Conservation (phyloP, 257 asterid genomes). For the Solanum sejunctum region DNA sequence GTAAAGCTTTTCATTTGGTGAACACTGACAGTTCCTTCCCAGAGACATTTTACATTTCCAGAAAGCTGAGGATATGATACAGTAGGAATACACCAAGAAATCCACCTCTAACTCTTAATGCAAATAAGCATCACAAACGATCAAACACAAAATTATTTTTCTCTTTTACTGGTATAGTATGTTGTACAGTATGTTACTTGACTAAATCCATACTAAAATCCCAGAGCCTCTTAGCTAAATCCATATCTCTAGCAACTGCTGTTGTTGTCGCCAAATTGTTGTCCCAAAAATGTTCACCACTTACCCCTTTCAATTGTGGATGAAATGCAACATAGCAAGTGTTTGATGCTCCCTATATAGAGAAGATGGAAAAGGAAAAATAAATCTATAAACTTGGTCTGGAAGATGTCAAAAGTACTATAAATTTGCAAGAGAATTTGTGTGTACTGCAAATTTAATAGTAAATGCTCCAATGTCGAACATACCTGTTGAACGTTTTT, state of each 20-base stretch:
- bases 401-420: background rate
- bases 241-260: conserved; percentile 23
- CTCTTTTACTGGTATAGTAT: background rate
- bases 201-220: conserved; percentile 46
- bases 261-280: conserved; percentile 39
- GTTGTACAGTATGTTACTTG: background rate
- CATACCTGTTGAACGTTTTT: conserved; percentile 42
- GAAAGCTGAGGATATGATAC: background rate
- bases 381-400: background rate
- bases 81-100: background rate
- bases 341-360: conserved; percentile 64
- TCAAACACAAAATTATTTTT: background rate
- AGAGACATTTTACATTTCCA: background rate
- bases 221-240: conserved; percentile 60
- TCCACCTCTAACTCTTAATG: background rate
- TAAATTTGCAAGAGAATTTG: background rate
- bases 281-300: conserved; percentile 51
- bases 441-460: background rate
- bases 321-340: conserved; percentile 64
- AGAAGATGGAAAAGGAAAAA: background rate
- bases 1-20: background rate
- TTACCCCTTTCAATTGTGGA: conserved; percentile 50
- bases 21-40: background rate
- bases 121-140: background rate
- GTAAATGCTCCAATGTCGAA: background rate